Conservation (phyloP, 163 green algal genomes). For the Trebouxia gelatinosa region DNA sequence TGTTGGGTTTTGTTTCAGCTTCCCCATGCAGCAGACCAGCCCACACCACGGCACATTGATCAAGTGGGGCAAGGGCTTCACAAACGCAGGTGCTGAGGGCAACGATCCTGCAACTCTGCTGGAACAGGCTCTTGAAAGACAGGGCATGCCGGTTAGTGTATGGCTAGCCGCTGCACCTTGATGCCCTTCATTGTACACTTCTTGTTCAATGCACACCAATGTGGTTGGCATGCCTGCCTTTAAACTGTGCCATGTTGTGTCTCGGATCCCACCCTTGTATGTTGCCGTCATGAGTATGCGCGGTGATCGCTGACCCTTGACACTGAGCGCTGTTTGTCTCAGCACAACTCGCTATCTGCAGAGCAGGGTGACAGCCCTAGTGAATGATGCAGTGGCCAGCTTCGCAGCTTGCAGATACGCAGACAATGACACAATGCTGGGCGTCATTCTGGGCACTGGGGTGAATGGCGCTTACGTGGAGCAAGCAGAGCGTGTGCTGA, state of each 20-base stretch:
- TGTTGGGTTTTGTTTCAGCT: conserved; percentile 65
- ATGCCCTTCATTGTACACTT: too few species aligned
- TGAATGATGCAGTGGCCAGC: conserved; percentile 60
- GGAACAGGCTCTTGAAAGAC: conserved; percentile 30
- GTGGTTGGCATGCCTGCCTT: too few species aligned
- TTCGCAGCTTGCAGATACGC: conserved; percentile 45
- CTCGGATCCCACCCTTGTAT: too few species aligned
- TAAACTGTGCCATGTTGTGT: too few species aligned
- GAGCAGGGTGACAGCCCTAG: conserved; percentile 23
- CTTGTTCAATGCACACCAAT: too few species aligned
- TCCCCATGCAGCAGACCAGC: conserved; percentile 49
- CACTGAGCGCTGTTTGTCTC: too few species aligned
- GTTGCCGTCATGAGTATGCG: too few species aligned
- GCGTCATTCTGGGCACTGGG: conserved; percentile 61
- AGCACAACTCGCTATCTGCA: not conserved
- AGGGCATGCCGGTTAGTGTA: conserved; percentile 35
- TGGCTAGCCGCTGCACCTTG: too few species aligned
- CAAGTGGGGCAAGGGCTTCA: conserved; percentile 56
- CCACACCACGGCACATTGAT: conserved; percentile 44
- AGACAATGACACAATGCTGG: conserved; percentile 39
- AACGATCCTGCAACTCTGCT: conserved; percentile 47
- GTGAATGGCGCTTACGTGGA: conserved; percentile 63
- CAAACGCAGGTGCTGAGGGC: conserved; percentile 42
- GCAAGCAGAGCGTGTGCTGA: not conserved
- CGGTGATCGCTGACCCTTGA: too few species aligned